Conservation (phyloP, 2,329 filamentous ascomycete genomes). For the Hypoxylon sp. region DNA sequence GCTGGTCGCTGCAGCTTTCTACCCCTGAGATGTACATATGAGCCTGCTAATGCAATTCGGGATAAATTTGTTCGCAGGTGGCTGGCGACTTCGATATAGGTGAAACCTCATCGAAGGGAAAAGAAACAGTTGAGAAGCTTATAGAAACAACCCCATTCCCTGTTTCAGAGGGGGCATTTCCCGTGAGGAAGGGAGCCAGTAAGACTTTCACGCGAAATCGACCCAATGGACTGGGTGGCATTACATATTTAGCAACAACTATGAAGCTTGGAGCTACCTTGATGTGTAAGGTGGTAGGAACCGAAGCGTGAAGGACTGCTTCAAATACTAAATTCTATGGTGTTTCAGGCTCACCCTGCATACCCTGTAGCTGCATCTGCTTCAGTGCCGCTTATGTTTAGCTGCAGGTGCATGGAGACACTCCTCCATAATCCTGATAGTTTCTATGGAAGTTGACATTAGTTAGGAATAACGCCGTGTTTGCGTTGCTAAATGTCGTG, state of each 20-base stretch:
- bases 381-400: slow-evolving; percentile 20
- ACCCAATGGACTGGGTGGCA: slow-evolving; percentile 18
- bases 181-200: not conserved
- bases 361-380: slow-evolving; percentile 37
- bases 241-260: slow-evolving; percentile 16
- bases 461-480: not conserved
- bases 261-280: slow-evolving; percentile 5
- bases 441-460: not conserved
- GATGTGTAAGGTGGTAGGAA: slow-evolving; percentile 4
- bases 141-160: slow-evolving; percentile 1
- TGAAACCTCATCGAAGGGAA: slow-evolving; percentile 28
- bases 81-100: slow-evolving; percentile 15
- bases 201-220: slow-evolving; percentile 13
- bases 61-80: not conserved
- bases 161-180: slow-evolving; percentile 10
- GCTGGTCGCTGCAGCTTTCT: slow-evolving; percentile 3
- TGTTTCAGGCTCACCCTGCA: slow-evolving; percentile 44
- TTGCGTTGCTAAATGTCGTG: not conserved
- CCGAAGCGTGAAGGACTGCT: slow-evolving; percentile 5
- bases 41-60: slow-evolving; percentile 3
- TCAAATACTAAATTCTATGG: slow-evolving; percentile 20
- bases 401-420: slow-evolving; percentile 18
- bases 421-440: slow-evolving; percentile 7
- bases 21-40: not conserved
- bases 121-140: slow-evolving; percentile 4